phyloP scores from a whole-genome alignment of 345 rosid species.

The Populus nigra region DNA sequence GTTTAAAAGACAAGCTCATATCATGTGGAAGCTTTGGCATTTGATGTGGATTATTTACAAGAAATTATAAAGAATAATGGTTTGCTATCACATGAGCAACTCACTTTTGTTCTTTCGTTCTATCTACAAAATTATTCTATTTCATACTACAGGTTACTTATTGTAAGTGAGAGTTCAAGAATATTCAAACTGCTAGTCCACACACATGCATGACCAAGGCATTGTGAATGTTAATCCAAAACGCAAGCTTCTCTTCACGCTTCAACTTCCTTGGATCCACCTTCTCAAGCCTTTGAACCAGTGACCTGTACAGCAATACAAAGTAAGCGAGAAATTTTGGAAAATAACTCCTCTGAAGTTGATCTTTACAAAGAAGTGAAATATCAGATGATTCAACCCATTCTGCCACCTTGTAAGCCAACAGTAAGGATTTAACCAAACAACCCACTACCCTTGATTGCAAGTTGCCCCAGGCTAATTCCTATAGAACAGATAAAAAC shows the following conservation, averaged over 20 bases:
- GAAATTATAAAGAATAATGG: background rate
- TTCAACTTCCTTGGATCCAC: slow-evolving; percentile 73
- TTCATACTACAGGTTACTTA: background rate
- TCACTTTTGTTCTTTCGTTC: background rate
- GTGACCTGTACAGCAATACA: slow-evolving; percentile 41
- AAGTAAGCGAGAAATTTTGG: background rate
- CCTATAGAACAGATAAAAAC: background rate
- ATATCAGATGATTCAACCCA: too few relatives aligned
- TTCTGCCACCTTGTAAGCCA: background rate
- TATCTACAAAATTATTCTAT: background rate
- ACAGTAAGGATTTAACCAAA: background rate
- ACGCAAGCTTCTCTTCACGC: slow-evolving; percentile 91
- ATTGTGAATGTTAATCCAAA: slow-evolving; percentile 89
- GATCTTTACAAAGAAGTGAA: too few relatives aligned
- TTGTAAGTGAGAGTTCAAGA: background rate
- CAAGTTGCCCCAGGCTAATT: background rate
- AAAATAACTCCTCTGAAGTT: background rate
- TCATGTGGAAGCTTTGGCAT: background rate
- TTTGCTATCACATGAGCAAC: background rate
- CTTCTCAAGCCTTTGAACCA: slow-evolving; percentile 72
- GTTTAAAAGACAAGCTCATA: background rate
- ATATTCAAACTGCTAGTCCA: slow-evolving; percentile 11
- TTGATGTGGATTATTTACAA: background rate
- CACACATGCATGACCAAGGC: slow-evolving; percentile 85
- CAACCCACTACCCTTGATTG: background rate